Evolutionary conservation across 2,329 filamentous ascomycete species (phyloP), one percentile per base, ranked within the genome.

Genomic region (Leptodontidium sp.): DNA sequence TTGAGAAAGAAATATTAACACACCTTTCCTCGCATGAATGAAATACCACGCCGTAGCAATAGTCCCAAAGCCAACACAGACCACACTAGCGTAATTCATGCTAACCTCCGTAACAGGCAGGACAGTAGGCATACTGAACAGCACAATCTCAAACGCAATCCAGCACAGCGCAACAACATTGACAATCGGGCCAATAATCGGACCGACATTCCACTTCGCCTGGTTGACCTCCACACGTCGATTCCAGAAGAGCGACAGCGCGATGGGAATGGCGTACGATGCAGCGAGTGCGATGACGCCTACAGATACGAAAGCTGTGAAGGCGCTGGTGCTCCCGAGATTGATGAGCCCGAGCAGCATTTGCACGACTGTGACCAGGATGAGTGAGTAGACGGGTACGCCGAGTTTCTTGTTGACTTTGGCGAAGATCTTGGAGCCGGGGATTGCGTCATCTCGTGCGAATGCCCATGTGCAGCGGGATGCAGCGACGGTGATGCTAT

Each of bases 181-280:
- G 29, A 85, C 82, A 29, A 84, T 79, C 85, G 71, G 90, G n/a
- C 86, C 90, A 55, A 90, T 80, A 73, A 91, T 89, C 0, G 84
- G 76, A 43, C 89, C 82, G 11, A 80, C 80, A 58, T 86, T 83
- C 0, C 91, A 91, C 7, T 93, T 80, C 82, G 88, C 76, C 59
- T 85, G 81, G 5, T 84, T 78, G 1, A 83, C 70, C 78, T 80
- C 61, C 79, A 78, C 88, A 61, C 83, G 87, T 8, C 91, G 85
- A 8, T 91, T 89, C 4, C 89, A 87, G 1, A 91, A 76, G 52
- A 91, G 78, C 47, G 93, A 92, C 72, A 94, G 88, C 0, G 86
- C 83, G 58, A 93, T 87, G 0, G 92, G 92, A 49, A 94, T 92
- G 6, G 87, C 91, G 73, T 94, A 94, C 2, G 90, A 90, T 5